Evolutionary conservation across 768 basidiomycete genomes (phyloP), one percentile per base, ranked within the genome.

Genomic region (Tulasnella sp.): DNA sequence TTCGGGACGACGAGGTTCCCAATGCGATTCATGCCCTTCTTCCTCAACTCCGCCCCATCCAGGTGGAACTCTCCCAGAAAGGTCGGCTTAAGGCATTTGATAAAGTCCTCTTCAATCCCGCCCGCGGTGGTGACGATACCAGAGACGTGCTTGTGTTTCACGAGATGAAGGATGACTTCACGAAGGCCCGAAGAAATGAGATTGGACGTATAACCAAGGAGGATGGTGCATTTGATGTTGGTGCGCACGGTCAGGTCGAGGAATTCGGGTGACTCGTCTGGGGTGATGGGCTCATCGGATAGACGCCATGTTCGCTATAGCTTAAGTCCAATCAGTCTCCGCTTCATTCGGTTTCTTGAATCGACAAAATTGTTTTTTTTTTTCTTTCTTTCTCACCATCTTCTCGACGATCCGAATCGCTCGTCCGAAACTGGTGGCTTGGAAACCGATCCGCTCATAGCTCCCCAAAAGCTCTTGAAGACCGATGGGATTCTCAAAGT

Each of bases 201-300:
- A 73, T 99, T 99, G 51, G 94, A 98, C 10, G 96, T 99, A 73
- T 96, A 99, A 41, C 96, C 96, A 43, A 99, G 83, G 70, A 99
- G 96, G 68, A 98, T 78, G 64, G 84, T 85, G 73, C 84, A 96
- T 62, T 83, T 84, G 47, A 80, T 92, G 66, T 77, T 76, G 30
- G 80, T 80, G 64, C 86, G 83, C 55, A 85, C 74, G 58, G 78
- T 73, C 7, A 80, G 79, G 65, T 79, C 75, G 11, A 73, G 68
- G 67, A 76, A 83, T 55, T 86, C 78, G 29, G 89, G 85, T 1
- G 80, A 72, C 68, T 91, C 90, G 67, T 87, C 82, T 38, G 80
- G 79, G 2, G 74, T 68, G 60, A 86, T 68, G 15, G 87, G 86
- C 42, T 94, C 91, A 66, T 95, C 86, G 7, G 88, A 90, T 27